phyloP scores from a whole-genome alignment of 768 basidiomycete species.

The Lentinula detonsa region DNA sequence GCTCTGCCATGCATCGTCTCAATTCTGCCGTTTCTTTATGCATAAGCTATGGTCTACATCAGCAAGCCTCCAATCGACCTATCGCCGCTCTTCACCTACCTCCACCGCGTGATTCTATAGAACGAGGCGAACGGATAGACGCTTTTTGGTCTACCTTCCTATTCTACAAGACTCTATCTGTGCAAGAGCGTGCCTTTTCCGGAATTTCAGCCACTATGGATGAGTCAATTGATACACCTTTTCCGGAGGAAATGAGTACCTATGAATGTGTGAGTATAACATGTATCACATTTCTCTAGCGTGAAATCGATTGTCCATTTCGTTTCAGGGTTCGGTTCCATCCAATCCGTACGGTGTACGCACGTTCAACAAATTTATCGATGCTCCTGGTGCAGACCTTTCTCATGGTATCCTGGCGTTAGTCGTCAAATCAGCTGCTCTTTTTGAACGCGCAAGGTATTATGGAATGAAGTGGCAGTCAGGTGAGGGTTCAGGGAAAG shows the following conservation, averaged over 20 bases:
- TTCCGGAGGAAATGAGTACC: constrained; percentile 25
- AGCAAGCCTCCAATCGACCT: not conserved
- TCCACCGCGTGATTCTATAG: constrained; percentile 20
- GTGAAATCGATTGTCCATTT: not conserved
- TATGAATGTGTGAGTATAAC: constrained; percentile 10
- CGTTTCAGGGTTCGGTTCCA: constrained; percentile 13
- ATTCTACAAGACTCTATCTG: constrained; percentile 25
- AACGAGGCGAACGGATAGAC: constrained; percentile 30
- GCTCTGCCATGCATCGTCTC: constrained; percentile 15
- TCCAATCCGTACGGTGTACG: constrained; percentile 1
- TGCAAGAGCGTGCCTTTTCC: constrained; percentile 21
- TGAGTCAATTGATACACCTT: constrained; percentile 27
- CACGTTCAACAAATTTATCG: constrained; percentile 11
- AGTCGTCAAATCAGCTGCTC: constrained; percentile 1
- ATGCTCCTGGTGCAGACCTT: constrained; percentile 5
- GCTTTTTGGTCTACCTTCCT: constrained; percentile 32
- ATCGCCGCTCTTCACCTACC: constrained; percentile 7
- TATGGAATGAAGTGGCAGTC: constrained; percentile 13
- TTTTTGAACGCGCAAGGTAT: constrained; percentile 19
- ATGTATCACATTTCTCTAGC: not conserved
- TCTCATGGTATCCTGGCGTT: constrained; percentile 6
- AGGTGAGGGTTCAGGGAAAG: constrained; percentile 7
- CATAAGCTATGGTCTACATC: constrained; percentile 14
- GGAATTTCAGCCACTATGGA: constrained; percentile 20
- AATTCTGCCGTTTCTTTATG: constrained; percentile 13